phyloP scores from a whole-genome alignment of 2,329 filamentous ascomycete species.

The Colletotrichum spinosum region DNA sequence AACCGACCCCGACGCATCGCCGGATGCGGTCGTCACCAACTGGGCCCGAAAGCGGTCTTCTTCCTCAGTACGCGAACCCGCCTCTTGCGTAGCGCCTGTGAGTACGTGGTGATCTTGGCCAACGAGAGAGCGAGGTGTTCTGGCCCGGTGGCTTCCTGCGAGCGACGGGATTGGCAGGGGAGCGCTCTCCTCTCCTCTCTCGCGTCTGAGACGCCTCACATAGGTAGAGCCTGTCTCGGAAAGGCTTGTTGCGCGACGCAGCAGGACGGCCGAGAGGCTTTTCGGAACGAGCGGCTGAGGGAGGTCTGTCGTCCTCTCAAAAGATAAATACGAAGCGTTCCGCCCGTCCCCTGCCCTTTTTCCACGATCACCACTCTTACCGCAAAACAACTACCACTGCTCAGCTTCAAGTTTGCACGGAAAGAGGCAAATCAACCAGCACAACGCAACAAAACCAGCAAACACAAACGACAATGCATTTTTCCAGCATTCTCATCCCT shows the following conservation, averaged over 20 bases:
- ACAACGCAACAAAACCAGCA: background rate
- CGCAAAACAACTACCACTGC: background rate
- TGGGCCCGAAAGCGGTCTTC: constrained; percentile 1
- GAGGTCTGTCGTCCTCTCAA: background rate
- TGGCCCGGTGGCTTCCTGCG: constrained; percentile 2
- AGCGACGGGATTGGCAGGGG: background rate
- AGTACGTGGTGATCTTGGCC: background rate
- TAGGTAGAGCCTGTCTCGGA: constrained; percentile 14
- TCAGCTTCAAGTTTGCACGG: background rate
- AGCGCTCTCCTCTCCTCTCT: background rate
- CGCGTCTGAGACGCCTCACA: constrained; percentile 2
- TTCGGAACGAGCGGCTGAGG: constrained; percentile 2
- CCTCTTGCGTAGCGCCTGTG: constrained; percentile 19
- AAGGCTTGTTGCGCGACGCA: constrained; percentile 13
- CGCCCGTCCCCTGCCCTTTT: background rate
- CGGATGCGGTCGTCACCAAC: constrained; percentile 7
- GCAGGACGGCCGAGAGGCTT: background rate
- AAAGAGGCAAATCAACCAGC: background rate
- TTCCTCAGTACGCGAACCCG: background rate
- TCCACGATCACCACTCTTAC: background rate
- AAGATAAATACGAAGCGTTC: constrained; percentile 10
- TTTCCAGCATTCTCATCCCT: background rate
- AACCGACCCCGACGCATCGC: background rate
- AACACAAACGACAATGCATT: constrained; percentile 1
- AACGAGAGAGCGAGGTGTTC: background rate